Base-by-base conservation (phyloP, 1,139 yeast species). In the Blastobotrys malaysiensis region DNA sequence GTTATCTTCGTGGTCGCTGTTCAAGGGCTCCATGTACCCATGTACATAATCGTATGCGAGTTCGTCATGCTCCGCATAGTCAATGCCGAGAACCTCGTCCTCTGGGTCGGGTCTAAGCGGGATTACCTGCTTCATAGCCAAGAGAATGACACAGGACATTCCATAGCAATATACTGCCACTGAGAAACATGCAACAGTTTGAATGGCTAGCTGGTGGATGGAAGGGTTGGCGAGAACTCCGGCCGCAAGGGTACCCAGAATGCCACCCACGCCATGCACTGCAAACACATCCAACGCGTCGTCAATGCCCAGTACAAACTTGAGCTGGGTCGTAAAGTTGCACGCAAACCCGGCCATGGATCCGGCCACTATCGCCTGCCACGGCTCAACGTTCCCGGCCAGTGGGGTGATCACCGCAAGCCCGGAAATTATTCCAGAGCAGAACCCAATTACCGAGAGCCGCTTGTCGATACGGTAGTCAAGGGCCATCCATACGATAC, bases 231-330 rank as follows among this genome's bases (percentile, higher is more conserved):
- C 96, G 69, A 91, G 91, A 60, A 91, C 77, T 65, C 96, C 97
- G 45, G 98, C 91, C 73, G 88, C 72, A 26, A 86, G 75, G 39
- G 89, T 83, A 51, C 98, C 98, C 61, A 81, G 77, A 65, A 86
- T 82, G 53, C 97, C 98, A 69, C 98, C 98, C 61, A 91, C 83
- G 63, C 97, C 97, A 72, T 91, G 98, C 58, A 89, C 76, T 24
- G 97, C 90, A 74, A 88, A 91, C 53, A 89, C 96, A 73, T 91
- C 97, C 77, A 91, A 79, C 77, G 97, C 97, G 69, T 91, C 98
- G 70, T 93, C 99, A 64, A 91, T 89, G 56, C 77, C 79, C 59
- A 93, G 70, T 54, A 83, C 51, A 63, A 77, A 74, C 77, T 91
- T 91, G 65, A 90, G 72, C 71, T 88, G 95, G 59, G 83, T 88